Evolutionary conservation across 805 yeast species (phyloP).

Genomic region (Saccharomyces mikatae): DNA sequence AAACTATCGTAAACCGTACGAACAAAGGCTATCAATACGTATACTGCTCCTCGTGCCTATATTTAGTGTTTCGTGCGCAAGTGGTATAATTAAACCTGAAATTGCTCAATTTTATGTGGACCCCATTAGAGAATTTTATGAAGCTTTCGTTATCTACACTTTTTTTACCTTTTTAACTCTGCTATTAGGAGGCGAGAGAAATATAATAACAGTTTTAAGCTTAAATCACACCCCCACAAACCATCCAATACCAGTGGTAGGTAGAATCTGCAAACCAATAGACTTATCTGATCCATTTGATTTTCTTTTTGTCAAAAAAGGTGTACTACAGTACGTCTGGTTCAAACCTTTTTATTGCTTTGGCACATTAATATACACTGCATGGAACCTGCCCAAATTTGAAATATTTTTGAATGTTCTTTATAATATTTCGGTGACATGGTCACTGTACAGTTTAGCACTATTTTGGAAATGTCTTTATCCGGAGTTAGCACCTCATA

Average conservation of each 20-base stretch:
- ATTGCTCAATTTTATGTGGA: slow-evolving; percentile 43
- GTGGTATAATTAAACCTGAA: slow-evolving; percentile 42
- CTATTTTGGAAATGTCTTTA: slow-evolving; percentile 90
- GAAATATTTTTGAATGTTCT: slow-evolving; percentile 43
- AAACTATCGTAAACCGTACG: slow-evolving; percentile 82
- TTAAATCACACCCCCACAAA: slow-evolving; percentile 63
- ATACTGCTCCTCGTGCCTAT: slow-evolving; percentile 77
- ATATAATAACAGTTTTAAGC: slow-evolving; percentile 56
- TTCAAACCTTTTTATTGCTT: slow-evolving; percentile 75
- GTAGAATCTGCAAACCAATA: slow-evolving; percentile 43
- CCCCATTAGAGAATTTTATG: slow-evolving; percentile 83
- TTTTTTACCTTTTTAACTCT: slow-evolving; percentile 77
- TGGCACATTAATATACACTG: slow-evolving; percentile 38
- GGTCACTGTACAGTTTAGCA: slow-evolving; percentile 78
- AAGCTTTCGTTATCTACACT: slow-evolving; percentile 91
- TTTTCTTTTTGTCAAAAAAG: slow-evolving; percentile 69
- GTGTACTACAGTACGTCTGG: slow-evolving; percentile 92
- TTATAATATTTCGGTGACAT: slow-evolving; percentile 73
- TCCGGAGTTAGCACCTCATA: slow-evolving; percentile 63
- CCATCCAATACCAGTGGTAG: slow-evolving; percentile 49
- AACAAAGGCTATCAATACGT: slow-evolving; percentile 76
- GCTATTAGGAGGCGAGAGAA: slow-evolving; percentile 86
- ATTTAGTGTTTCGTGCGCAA: slow-evolving; percentile 64
- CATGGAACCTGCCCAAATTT: slow-evolving; percentile 41
- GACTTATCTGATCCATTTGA: slow-evolving; percentile 84